Base-by-base conservation (phyloP, 805 yeast genomes). In the Candida nitratophila region DNA sequence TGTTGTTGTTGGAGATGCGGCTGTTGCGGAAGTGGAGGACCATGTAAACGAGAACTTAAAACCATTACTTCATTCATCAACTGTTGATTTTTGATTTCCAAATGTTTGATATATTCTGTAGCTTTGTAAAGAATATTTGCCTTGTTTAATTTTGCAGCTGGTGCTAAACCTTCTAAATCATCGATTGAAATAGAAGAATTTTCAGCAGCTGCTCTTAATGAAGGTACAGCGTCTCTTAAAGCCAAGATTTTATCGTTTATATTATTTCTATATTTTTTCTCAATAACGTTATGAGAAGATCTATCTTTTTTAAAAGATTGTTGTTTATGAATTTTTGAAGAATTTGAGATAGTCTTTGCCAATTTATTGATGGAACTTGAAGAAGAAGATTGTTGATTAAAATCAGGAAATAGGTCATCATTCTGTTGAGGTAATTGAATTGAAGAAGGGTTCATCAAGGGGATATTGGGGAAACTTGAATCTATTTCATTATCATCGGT, bases 61-160 rank as follows among this genome's bases (percentile, higher is more conserved):
- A 74, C 74, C 34, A 71, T 66, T 44, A 80, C 68, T 59, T 85
- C 88, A 48, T 68, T 59, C 42, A 59, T 57, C 53, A 86, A 64
- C 31, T 65, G 59, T 3, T 61, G 59, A 53, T 83, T 84, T 48
- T 81, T 77, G 44, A 64, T 58, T 59, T 86, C 89, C 50, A 86
- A 65, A 58, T 84, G 88, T 55, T 73, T 70, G 55, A 86, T 86
- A 60, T 86, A 86, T 63, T 86, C 95, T 1, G 87, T 81, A 9
- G 90, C 86, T 56, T 86, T 86, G 33, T 86, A 71, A 43, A 86
- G 66, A 14, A 86, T 83, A 26, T 83, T 82, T 14, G 91, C 93
- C 61, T 86, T 86, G 60, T 84, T 85, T 44, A 86, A 67, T 57
- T 84, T 84, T 30, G 76, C 63, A 10, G 90, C 89, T 0, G 93